Percentiles rank a stretch among this genome's conserved stretches.
Conservation (phyloP, 1,284 basidiomycete genomes). For the Salmacisia buchloeana region DNA sequence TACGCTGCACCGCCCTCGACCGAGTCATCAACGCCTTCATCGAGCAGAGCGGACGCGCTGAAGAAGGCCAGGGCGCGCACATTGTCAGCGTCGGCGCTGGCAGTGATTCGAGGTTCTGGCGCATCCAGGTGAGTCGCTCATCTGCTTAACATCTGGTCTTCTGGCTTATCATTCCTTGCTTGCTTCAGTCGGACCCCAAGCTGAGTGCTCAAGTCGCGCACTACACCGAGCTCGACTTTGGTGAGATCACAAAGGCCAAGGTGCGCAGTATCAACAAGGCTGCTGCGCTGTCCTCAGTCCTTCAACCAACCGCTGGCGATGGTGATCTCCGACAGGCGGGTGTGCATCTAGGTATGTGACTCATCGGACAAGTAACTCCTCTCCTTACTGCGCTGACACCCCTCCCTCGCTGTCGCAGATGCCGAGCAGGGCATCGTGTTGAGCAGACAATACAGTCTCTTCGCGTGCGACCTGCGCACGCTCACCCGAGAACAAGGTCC, state of each 20-base stretch:
- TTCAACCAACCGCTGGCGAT: constrained; percentile 19
- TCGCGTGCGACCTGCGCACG: constrained; percentile 6
- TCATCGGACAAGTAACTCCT: not conserved
- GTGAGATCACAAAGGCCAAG: constrained; percentile 75
- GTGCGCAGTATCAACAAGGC: constrained; percentile 68
- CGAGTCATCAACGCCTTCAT: constrained; percentile 70
- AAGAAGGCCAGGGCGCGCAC: constrained; percentile 58
- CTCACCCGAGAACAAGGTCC: not conserved
- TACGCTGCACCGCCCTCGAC: constrained; percentile 77
- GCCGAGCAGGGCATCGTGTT: not conserved
- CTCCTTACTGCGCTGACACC: not conserved
- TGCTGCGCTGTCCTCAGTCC: constrained; percentile 11
- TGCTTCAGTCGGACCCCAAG: constrained; percentile 54
- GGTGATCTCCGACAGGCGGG: constrained; percentile 17
- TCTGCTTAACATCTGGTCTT: not conserved
- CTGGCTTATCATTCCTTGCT: constrained; percentile 54
- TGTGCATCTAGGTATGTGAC: constrained; percentile 6
- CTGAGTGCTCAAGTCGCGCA: constrained; percentile 40
- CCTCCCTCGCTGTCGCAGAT: not conserved
- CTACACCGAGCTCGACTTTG: constrained; percentile 88
- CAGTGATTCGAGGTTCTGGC: constrained; percentile 88
- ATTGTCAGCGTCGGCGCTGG: constrained; percentile 85
- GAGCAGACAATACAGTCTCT: not conserved
- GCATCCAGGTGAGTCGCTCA: constrained; percentile 64
- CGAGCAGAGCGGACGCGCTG: constrained; percentile 9